Evolutionary conservation across 2,329 filamentous ascomycete species (phyloP), one percentile per base, ranked within the genome.

Genomic region (Aspergillus persii): DNA sequence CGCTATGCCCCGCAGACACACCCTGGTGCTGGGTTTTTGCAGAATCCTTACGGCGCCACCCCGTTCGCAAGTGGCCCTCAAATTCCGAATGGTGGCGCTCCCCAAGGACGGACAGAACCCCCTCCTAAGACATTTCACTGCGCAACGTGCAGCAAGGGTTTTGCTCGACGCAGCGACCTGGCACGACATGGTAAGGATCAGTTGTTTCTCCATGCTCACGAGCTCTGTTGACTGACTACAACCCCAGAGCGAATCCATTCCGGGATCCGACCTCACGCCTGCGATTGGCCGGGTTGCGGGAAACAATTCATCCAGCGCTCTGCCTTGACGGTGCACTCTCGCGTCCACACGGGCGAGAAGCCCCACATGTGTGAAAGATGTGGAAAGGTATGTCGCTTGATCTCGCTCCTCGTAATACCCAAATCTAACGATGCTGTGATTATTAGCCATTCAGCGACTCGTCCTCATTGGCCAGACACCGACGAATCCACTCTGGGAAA

Each of bases 231-330:
- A 27, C 29, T 39, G 26, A 9, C 26, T 29, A 27, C 27, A 46
- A 8, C 23, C 29, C 5, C 68, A 97, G 94, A 98, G 79, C 91
- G 95, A 50, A 99, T 99, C 66, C 95, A 99, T 77, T 96, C 88
- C 61, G 94, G 94, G 50, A 84, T 93, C 59, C 84, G 94, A 60
- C 95, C 95, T 52, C 95, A 99, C 73, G 89, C 94, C 53, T 99
- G 95, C 77, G 93, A 97, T 69, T 91, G 87, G 73, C 89, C 89
- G 46, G 87, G 86, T 55, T 99, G 95, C 74, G 91, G 91, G 65
- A 99, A 98, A 78, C 91, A 94, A 72, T 99, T 99, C 74, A 99
- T 99, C 68, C 95, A 99, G 76, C 86, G 95, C 58, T 97, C 93
- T 30, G 95, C 95, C 26, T 80, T 99, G 74, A 99, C 95, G 0